A percentile compares a stretch with the other conserved stretches of the same genome.
Evolutionary conservation across 768 basidiomycete genomes (phyloP).

Genomic region (Tylopilus intermedius): DNA sequence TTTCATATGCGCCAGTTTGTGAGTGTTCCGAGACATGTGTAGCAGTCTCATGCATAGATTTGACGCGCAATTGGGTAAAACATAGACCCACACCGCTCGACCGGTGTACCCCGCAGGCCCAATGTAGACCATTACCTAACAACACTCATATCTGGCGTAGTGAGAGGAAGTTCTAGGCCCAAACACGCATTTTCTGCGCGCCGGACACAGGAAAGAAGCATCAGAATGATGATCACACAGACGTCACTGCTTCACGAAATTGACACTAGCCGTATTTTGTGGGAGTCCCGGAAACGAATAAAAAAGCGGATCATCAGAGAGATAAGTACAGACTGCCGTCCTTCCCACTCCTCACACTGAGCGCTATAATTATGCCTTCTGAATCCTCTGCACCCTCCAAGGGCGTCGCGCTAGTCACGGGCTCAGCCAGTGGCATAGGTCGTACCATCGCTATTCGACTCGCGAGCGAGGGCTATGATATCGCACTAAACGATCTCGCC

Average conservation of each 20-base stretch:
- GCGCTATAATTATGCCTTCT: conserved; percentile 2
- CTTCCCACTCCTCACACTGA: not conserved
- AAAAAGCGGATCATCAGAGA: not conserved
- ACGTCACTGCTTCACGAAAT: not conserved
- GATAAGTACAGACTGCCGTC: not conserved
- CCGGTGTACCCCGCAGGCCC: too few species aligned
- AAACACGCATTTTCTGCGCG: too few species aligned
- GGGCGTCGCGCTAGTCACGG: conserved; percentile 30
- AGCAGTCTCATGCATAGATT: too few species aligned
- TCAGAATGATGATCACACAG: too few species aligned
- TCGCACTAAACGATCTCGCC: conserved; percentile 33
- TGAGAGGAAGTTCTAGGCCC: too few species aligned
- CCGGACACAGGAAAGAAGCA: too few species aligned
- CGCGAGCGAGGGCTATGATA: conserved; percentile 33
- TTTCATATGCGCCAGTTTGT: too few species aligned
- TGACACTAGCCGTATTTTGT: not conserved
- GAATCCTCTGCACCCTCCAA: conserved; percentile 12
- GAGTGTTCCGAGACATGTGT: too few species aligned
- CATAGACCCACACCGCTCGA: too few species aligned
- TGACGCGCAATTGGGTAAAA: too few species aligned
- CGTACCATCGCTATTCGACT: conserved; percentile 32
- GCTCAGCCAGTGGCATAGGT: conserved; percentile 32
- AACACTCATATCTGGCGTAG: too few species aligned
- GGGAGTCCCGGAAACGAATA: not conserved
- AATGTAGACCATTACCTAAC: too few species aligned